Conservation (phyloP, 2,329 filamentous ascomycete species). For the Fusarium bulbicola region DNA sequence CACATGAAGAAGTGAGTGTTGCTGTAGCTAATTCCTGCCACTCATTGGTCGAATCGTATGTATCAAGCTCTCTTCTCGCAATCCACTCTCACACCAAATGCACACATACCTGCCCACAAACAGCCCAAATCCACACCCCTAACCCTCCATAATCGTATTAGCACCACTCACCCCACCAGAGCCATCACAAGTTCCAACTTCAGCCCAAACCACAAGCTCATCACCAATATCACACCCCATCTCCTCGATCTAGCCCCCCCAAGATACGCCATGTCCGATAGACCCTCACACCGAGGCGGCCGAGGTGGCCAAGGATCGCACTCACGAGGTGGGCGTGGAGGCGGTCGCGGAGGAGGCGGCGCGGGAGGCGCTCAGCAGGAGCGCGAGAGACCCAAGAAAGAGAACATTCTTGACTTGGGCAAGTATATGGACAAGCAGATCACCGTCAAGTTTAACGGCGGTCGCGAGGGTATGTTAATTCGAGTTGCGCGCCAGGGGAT, state of each 20-base stretch:
- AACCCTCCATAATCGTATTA: neutral
- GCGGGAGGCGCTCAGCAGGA: constrained; percentile 55
- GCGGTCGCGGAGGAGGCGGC: constrained; percentile 57
- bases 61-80: neutral
- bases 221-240: constrained; percentile 22
- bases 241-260: neutral
- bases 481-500: neutral
- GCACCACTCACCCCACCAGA: constrained; percentile 30
- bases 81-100: neutral
- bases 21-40: neutral
- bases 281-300: constrained; percentile 58
- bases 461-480: constrained; percentile 75
- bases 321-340: constrained; percentile 55
- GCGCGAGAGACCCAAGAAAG: constrained; percentile 89
- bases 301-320: constrained; percentile 55
- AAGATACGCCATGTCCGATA: constrained; percentile 58
- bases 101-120: neutral
- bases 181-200: constrained; percentile 34
- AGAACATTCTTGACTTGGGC: constrained; percentile 93
- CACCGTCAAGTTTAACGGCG: constrained; percentile 95
- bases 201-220: constrained; percentile 25
- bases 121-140: neutral
- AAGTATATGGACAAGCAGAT: constrained; percentile 99
- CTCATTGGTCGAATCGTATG: constrained; percentile 21
- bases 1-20: constrained; percentile 5